Evolutionary conservation across 78 protist species (phyloP).

Genomic region (Dictyostelium capitatum): DNA sequence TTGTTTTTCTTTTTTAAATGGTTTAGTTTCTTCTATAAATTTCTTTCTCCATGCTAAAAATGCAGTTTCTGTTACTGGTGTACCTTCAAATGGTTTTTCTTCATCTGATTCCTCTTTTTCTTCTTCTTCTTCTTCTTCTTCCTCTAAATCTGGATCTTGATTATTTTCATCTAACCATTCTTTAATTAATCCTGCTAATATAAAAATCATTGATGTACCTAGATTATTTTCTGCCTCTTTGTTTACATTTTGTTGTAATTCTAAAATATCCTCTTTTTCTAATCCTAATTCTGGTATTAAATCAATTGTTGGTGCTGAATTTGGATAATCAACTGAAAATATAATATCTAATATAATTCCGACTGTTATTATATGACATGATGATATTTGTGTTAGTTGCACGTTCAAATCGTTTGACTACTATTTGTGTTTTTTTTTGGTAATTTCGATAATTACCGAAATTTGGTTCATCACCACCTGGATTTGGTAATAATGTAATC

Average conservation of each 20-base stretch:
- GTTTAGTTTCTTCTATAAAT: slow-evolving; percentile 47
- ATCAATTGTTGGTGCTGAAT: slow-evolving; percentile 55
- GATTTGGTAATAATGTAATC: slow-evolving; percentile 68
- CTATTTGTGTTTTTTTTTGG: neutral
- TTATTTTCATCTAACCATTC: slow-evolving; percentile 78
- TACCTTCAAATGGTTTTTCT: slow-evolving; percentile 62
- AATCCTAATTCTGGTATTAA: slow-evolving; percentile 34
- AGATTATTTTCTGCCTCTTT: slow-evolving; percentile 56
- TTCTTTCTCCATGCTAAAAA: slow-evolving; percentile 63
- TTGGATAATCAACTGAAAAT: slow-evolving; percentile 76
- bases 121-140: slow-evolving; percentile 9
- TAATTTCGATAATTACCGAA: slow-evolving; percentile 7
- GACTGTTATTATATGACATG: slow-evolving; percentile 19
- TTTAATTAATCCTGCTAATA: slow-evolving; percentile 59
- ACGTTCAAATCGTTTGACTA: too few species aligned
- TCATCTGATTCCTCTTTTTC: slow-evolving; percentile 29
- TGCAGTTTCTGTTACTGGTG: slow-evolving; percentile 44
- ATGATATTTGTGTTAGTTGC: neutral
- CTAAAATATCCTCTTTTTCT: slow-evolving; percentile 28
- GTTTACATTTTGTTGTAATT: neutral
- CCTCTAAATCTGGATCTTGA: slow-evolving; percentile 50
- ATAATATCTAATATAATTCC: slow-evolving; percentile 72
- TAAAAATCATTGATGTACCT: slow-evolving; percentile 77
- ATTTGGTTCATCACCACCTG: slow-evolving; percentile 70
- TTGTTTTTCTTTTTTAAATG: slow-evolving; percentile 37